Evolutionary conservation across 2,329 filamentous ascomycete species (phyloP).

Genomic region (Graphium sp.): DNA sequence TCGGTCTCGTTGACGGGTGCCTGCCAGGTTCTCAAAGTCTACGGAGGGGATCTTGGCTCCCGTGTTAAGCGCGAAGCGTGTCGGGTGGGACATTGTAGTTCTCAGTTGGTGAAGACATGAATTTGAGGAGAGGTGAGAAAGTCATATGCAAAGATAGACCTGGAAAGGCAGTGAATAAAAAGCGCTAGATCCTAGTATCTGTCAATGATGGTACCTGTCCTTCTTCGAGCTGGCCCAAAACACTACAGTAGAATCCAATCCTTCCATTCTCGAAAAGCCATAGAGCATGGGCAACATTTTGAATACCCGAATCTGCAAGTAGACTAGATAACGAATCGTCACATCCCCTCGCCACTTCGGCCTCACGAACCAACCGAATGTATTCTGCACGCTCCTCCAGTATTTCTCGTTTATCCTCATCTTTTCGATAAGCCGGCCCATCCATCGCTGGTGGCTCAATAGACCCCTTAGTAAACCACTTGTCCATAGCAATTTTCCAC

Average conservation of each 20-base stretch:
- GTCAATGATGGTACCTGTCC: too few species aligned
- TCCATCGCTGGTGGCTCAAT: background rate
- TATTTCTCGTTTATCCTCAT: background rate
- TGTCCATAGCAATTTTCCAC: too few species aligned
- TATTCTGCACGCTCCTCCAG: background rate
- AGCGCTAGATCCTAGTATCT: too few species aligned
- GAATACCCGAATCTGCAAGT: background rate
- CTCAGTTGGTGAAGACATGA: background rate
- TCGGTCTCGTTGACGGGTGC: too few species aligned
- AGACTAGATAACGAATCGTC: background rate
- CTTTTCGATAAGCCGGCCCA: background rate
- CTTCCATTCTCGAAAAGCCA: background rate
- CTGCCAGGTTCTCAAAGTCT: constrained; percentile 9
- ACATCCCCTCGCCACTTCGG: background rate
- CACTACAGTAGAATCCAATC: background rate
- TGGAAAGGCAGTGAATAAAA: too few species aligned
- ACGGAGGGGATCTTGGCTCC: constrained; percentile 8
- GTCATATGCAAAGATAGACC: background rate
- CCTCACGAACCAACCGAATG: background rate
- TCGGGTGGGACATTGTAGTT: background rate
- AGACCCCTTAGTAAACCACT: background rate
- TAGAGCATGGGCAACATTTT: background rate
- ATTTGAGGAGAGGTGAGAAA: background rate
- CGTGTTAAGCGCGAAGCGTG: constrained; percentile 7
- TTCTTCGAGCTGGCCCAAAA: background rate